A percentile compares a stretch with the other conserved stretches of the same genome.
phyloP scores from a whole-genome alignment of 2,329 filamentous ascomycete genomes.

The Clarireedia paspali region DNA sequence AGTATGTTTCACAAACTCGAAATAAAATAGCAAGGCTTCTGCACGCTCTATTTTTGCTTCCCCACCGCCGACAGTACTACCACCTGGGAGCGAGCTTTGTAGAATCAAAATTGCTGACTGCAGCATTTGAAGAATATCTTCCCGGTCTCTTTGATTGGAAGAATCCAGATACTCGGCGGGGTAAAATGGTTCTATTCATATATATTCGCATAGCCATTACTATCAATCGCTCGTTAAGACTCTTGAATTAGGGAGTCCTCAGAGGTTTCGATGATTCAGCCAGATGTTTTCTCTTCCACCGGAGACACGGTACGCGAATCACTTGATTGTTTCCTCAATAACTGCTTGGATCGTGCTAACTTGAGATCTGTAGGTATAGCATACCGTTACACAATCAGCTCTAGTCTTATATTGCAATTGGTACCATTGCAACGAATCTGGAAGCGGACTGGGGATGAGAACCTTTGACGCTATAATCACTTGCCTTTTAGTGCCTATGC shows the following conservation, averaged over 20 bases:
- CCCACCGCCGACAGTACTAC: conserved; percentile 34
- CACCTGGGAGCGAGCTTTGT: conserved; percentile 28
- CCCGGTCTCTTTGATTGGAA: conserved; percentile 26
- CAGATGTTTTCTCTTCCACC: conserved; percentile 31
- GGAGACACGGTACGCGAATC: conserved; percentile 30
- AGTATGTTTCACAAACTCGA: conserved; percentile 28
- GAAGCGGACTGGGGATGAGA: not conserved
- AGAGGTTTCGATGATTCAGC: conserved; percentile 21
- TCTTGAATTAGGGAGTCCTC: conserved; percentile 13
- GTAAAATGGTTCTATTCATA: conserved; percentile 33
- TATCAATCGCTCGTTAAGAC: conserved; percentile 16
- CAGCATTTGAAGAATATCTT: conserved; percentile 18
- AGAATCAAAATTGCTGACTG: conserved; percentile 31
- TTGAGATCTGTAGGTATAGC: conserved; percentile 35
- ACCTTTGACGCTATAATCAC: conserved; percentile 34
- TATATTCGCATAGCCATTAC: conserved; percentile 31
- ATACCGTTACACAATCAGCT: conserved; percentile 38
- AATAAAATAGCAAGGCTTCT: conserved; percentile 29
- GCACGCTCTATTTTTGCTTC: conserved; percentile 29
- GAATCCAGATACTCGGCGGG: conserved; percentile 27
- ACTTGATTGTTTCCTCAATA: conserved; percentile 28
- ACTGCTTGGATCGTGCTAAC: conserved; percentile 34
- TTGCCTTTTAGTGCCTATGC: conserved; percentile 35
- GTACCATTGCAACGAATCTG: not conserved
- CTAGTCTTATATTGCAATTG: conserved; percentile 27